Evolutionary conservation across 2,329 filamentous ascomycete species (phyloP), one percentile per base, ranked within the genome.

Genomic region (Thelonectria discophora): DNA sequence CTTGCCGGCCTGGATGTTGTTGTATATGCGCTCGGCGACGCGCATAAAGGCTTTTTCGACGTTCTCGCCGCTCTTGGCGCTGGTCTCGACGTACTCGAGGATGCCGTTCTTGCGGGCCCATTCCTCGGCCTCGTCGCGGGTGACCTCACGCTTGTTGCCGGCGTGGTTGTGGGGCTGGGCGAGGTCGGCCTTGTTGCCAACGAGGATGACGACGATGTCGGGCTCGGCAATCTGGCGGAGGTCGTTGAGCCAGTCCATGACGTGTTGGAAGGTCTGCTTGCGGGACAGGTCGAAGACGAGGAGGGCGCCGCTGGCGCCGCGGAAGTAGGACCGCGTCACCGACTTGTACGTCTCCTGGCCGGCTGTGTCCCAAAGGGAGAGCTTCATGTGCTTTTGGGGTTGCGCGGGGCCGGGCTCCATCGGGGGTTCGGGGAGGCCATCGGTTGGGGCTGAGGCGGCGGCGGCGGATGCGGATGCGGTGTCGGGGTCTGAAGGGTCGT

Each of bases 291-390:
- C 95, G 75, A 97, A 99, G 64, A 99, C 95, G 24, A 99, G 87
- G 13, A 99, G 84, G 47, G 85, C 86, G 61, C 86, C 86, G 24
- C 83, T 86, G 15, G 86, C 86, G 71, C 93, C 94, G 55, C 94
- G 90, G 79, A 97, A 97, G 80, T 97, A 97, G 64, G 91, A 95
- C 56, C 94, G 85, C 9, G 94, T 98, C 61, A 98, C 95, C 46
- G 91, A 94, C 77, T 97, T 97, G 83, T 98, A 98, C 12, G 93
- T 97, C 81, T 98, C 94, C 77, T 98, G 94, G 24, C 94, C 94
- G 15, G 94, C 94, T 1, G 94, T 98, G 75, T 97, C 94, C 94
- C 94, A 98, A 11, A 98, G 83, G 46, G 89, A 93, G 5, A 97
- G 85, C 79, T 97, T 97, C 93, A 97, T 97, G 80, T 94, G 90